phyloP scores from a whole-genome alignment of 495 filamentous ascomycete species.

The Trichoderma asperelloides region DNA sequence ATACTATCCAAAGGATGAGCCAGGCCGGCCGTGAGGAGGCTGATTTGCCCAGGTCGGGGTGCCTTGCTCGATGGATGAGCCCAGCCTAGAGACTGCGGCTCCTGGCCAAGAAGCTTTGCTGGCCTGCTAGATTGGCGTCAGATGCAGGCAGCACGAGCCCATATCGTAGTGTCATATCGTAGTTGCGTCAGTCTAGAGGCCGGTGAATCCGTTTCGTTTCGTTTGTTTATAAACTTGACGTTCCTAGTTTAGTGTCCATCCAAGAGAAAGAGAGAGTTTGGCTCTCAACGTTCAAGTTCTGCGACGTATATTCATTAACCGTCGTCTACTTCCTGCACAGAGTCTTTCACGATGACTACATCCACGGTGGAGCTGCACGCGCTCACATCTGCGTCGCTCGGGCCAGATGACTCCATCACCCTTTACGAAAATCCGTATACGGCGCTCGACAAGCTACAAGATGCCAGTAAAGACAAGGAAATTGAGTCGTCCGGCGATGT shows the following conservation, averaged over 20 bases:
- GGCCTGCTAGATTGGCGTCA: neutral
- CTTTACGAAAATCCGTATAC: constrained; percentile 5
- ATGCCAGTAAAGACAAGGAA: neutral
- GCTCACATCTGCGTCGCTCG: neutral
- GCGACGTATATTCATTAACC: no score
- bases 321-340: neutral
- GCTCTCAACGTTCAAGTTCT: no score
- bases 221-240: neutral
- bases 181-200: neutral
- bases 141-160: neutral
- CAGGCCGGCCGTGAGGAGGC: neutral
- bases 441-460: neutral
- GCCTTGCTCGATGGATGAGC: constrained; percentile 6
- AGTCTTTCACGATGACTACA: neutral
- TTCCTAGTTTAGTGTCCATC: no score
- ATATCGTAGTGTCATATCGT: neutral
- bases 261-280: neutral
- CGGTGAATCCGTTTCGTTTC: neutral
- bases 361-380: neutral
- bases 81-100: neutral
- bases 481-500: neutral
- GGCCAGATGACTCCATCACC: constrained; percentile 1
- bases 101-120: neutral
- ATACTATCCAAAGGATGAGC: neutral
- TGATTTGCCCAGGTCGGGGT: neutral